Evolutionary conservation across 192 early-diverging fungal genomes (phyloP), one percentile per base, ranked within the genome.

Genomic region (Rhizoclosmatium globosum): DNA sequence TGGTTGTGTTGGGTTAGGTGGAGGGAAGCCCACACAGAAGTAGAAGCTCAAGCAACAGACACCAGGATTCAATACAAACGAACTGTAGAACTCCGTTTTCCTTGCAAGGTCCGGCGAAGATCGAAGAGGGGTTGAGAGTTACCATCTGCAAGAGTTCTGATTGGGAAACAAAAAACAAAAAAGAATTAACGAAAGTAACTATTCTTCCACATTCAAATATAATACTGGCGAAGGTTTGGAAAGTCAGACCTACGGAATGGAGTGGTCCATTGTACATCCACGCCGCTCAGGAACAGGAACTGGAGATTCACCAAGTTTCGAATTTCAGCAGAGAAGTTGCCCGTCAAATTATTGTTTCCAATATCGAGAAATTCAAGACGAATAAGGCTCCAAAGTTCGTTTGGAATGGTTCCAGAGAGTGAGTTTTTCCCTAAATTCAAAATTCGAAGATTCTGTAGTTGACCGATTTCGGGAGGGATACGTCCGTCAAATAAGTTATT

Each of bases 141-240:
- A 31, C 31, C 31, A 31, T 31, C 31, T 31, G 31, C 31, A 31
- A 31, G 31, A 31, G 31, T 31, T 31, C 31, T 31, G 31, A 64
- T 17, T 9, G 9, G 21, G 21, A 64, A 64, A 64, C n/a, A 38
- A 64, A 64, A 64, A 64, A 64, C 21, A 64, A 64, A 64, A 38
- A 64, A 38, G 21, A 9, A 7, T 19, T 21, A 19, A 23, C 0
- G 9, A 7, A 53, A 53, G 6, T 53, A 53, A 53, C 6, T 13
- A 17, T 53, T 13, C 50, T 13, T 53, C 50, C 50, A 53, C 6
- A 13, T 53, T 53, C 17, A 53, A 53, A 53, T 53, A 13, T 7
- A 53, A 53, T 53, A 53, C 17, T 53, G 50, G 9, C 50, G 6
- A 7, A 53, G 17, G 17, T 53, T 53, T 53, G 50, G 50, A 17